Evolutionary conservation across 148 eudicot species (phyloP).

Genomic region (Fallopia convolvulus): DNA sequence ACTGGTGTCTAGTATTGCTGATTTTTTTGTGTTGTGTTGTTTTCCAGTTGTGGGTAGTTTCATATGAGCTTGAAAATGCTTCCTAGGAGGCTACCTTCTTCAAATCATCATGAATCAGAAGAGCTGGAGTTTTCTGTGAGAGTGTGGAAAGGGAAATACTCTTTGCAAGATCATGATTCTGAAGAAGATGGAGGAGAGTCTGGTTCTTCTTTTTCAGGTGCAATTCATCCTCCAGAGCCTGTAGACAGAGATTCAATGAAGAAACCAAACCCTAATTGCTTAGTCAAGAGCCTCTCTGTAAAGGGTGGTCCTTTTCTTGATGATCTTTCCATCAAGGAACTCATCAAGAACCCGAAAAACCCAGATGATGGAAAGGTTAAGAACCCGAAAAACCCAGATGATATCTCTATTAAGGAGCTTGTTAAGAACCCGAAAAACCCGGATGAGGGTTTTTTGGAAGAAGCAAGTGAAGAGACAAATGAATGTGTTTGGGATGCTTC

Average conservation of each 20-base stretch:
- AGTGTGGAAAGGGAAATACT: constrained; percentile 14
- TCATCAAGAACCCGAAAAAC: constrained; percentile 12
- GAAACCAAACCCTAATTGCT: constrained; percentile 1
- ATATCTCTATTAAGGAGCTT: neutral
- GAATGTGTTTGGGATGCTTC: constrained; percentile 17
- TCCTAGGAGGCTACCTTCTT: constrained; percentile 1
- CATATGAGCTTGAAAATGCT: constrained; percentile 10
- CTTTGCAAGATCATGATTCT: constrained; percentile 16
- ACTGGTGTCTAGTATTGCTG: neutral
- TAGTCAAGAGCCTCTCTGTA: constrained; percentile 10
- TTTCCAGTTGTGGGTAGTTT: neutral
- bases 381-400: constrained; percentile 13
- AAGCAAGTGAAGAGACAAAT: neutral
- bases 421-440: neutral
- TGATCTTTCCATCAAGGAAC: constrained; percentile 10
- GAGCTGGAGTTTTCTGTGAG: constrained; percentile 12
- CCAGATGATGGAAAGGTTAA: constrained; percentile 13
- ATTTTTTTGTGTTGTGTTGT: neutral
- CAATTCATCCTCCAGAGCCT: constrained; percentile 17
- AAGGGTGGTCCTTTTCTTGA: constrained; percentile 17
- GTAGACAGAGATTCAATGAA: constrained; percentile 1
- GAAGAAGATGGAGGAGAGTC: constrained; percentile 12
- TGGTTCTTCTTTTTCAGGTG: constrained; percentile 11
- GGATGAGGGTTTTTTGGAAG: neutral
- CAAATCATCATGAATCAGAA: neutral